Evolutionary conservation across 495 filamentous ascomycete genomes (phyloP).

Genomic region (Aspergillus steynii): DNA sequence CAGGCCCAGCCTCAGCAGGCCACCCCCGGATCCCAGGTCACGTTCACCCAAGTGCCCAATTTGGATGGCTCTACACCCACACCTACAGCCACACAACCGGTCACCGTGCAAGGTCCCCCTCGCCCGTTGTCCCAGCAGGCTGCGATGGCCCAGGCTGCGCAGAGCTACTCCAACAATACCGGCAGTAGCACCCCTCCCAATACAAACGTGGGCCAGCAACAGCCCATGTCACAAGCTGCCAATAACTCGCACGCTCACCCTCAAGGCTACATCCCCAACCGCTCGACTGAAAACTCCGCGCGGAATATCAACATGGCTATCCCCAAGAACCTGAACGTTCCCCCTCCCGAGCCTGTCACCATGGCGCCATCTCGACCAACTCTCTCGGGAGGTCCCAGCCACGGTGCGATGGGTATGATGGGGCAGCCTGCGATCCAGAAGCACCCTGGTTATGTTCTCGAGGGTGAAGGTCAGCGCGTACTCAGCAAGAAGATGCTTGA

Average conservation of each 20-base stretch:
- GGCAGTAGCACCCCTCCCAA: conserved; percentile 33
- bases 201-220: conserved; percentile 32
- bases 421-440: conserved; percentile 82
- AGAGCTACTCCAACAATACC: conserved; percentile 52
- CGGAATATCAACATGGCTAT: conserved; percentile 69
- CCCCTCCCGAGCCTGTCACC: conserved; percentile 67
- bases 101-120: conserved; percentile 50
- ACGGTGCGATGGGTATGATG: conserved; percentile 73
- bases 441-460: conserved; percentile 76
- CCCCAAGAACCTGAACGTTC: conserved; percentile 71
- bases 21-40: conserved; percentile 40
- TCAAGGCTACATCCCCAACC: conserved; percentile 50
- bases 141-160: conserved; percentile 60
- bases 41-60: conserved; percentile 37
- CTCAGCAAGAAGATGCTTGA: conserved; percentile 96
- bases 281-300: conserved; percentile 44
- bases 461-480: conserved; percentile 85
- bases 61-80: conserved; percentile 44
- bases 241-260: conserved; percentile 53
- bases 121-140: conserved; percentile 63
- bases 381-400: conserved; percentile 70
- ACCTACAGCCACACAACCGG: conserved; percentile 39
- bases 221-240: conserved; percentile 33
- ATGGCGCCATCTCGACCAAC: conserved; percentile 76
- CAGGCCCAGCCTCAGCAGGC: conserved; percentile 33